Conservation (phyloP, 2,329 filamentous ascomycete genomes). For the Phyllosticta ampelicida region DNA sequence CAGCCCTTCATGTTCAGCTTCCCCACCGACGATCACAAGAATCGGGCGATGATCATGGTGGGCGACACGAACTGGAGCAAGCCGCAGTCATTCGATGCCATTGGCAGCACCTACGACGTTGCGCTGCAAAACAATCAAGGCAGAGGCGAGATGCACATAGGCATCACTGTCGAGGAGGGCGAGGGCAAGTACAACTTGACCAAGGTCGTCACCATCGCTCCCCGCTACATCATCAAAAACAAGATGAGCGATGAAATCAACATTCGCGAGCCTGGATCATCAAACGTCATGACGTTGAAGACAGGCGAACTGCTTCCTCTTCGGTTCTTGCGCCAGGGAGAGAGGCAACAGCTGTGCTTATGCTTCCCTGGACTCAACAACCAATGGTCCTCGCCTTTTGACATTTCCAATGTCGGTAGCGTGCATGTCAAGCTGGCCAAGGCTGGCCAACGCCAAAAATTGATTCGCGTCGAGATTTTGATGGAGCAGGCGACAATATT, state of each 20-base stretch:
- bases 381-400: constrained; percentile 96
- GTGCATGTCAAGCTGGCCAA: constrained; percentile 91
- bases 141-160: constrained; percentile 76
- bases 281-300: constrained; percentile 68
- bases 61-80: constrained; percentile 93
- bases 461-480: constrained; percentile 79
- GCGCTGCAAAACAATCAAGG: constrained; percentile 63
- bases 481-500: constrained; percentile 93
- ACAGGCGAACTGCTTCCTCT: constrained; percentile 73
- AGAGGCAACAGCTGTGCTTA: constrained; percentile 79
- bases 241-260: constrained; percentile 81
- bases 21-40: constrained; percentile 76
- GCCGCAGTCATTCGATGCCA: constrained; percentile 93
- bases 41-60: constrained; percentile 77
- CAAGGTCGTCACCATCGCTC: constrained; percentile 86
- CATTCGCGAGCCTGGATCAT: constrained; percentile 84
- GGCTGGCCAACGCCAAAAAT: constrained; percentile 74
- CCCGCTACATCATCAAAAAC: constrained; percentile 89
- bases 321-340: constrained; percentile 75
- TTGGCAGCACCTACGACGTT: constrained; percentile 85
- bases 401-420: constrained; percentile 88
- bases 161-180: constrained; percentile 78
- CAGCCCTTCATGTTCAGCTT: constrained; percentile 96
- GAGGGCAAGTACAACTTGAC: constrained; percentile 97
- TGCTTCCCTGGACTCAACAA: constrained; percentile 93